Percentiles rank a stretch among this genome's conserved stretches.
phyloP scores from a whole-genome alignment of 176 grass and related monocot species.

The Poa pratensis region DNA sequence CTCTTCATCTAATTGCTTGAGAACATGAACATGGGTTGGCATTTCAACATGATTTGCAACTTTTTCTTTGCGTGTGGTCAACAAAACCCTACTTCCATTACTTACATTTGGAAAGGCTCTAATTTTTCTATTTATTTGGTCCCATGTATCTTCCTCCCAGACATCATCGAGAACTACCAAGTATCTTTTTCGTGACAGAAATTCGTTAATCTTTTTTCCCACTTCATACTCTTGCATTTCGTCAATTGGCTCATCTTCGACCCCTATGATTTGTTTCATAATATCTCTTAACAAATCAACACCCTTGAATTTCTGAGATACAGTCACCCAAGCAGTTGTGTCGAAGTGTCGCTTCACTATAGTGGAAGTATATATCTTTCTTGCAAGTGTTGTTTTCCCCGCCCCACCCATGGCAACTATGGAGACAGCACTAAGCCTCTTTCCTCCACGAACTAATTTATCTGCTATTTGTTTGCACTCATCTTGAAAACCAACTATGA shows the following conservation, averaged over 20 bases:
- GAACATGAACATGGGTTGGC: background rate
- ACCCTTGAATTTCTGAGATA: background rate
- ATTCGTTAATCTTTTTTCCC: background rate
- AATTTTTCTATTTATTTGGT: background rate
- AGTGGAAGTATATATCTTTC: background rate
- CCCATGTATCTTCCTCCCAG: background rate
- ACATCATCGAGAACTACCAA: background rate
- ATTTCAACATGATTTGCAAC: background rate
- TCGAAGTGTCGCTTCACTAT: background rate
- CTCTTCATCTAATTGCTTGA: conserved; percentile 13
- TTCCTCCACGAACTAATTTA: background rate
- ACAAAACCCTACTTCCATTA: background rate
- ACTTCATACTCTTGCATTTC: background rate
- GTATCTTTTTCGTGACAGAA: background rate
- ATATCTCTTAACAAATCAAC: background rate
- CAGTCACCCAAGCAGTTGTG: background rate
- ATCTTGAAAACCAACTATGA: background rate
- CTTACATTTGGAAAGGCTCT: background rate
- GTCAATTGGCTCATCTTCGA: background rate
- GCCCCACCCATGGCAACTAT: background rate
- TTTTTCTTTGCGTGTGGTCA: conserved; percentile 14
- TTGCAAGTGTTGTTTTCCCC: background rate
- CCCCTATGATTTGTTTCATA: background rate
- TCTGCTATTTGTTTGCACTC: background rate
- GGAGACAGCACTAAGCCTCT: background rate